Percentiles rank a stretch among this genome's conserved stretches.
These are phyloP conservation scores for Arabidopsis hybrid DNA, from an alignment of 441 rosid genomes.

Conservation along the genomic window DNA sequence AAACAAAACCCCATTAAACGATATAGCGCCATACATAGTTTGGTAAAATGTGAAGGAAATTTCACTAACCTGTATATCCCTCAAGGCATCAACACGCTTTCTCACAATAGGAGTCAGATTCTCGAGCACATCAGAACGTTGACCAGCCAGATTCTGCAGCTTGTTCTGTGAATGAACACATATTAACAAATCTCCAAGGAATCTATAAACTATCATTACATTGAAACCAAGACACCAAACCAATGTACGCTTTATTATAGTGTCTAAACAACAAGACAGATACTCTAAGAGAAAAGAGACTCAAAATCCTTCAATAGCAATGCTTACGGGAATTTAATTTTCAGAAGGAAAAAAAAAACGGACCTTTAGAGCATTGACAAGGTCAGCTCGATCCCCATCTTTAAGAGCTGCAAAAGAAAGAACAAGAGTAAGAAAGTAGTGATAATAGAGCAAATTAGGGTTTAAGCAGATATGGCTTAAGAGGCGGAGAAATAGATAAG, in stretches of 20 bases:
- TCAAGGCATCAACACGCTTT: slow-evolving; percentile 79
- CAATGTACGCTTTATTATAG: not conserved
- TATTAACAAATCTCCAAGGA: not conserved
- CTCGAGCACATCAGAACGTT: slow-evolving; percentile 66
- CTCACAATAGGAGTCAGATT: slow-evolving; percentile 60
- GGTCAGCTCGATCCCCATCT: slow-evolving; percentile 67
- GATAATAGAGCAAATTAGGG: not conserved
- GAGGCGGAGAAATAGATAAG: slow-evolving; percentile 1
- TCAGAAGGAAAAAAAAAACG: slow-evolving; percentile 1
- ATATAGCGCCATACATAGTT: not conserved
- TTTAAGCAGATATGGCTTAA: slow-evolving; percentile 16
- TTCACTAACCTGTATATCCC: slow-evolving; percentile 67
- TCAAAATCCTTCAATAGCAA: not conserved
- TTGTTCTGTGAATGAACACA: slow-evolving; percentile 54
- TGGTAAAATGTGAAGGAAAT: not conserved
- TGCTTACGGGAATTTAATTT: not conserved
- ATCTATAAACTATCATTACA: slow-evolving; percentile 1
- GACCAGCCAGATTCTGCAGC: slow-evolving; percentile 73
- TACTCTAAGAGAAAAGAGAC: not conserved
- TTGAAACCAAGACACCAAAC: not conserved
- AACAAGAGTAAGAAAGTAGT: not conserved
- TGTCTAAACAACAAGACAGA: not conserved
- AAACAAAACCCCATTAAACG: not conserved
- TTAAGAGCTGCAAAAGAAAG: slow-evolving; percentile 54
- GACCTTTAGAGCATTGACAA: slow-evolving; percentile 76